Conservation (phyloP, 2,329 filamentous ascomycete species). For the Ascochyta lentis region DNA sequence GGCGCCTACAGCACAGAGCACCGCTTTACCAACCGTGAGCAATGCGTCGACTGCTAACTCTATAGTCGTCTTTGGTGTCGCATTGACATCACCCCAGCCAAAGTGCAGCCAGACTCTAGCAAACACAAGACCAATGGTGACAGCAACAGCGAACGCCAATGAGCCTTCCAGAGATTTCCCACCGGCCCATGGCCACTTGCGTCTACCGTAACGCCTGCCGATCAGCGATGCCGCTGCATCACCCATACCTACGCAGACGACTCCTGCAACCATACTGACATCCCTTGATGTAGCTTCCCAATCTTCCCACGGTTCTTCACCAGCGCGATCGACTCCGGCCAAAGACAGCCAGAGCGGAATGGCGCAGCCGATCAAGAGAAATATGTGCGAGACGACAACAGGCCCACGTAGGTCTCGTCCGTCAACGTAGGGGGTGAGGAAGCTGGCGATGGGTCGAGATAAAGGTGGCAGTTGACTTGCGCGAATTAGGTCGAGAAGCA, state of each 20-base stretch:
- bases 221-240: slow-evolving; percentile 93
- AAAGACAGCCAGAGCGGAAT: slow-evolving; percentile 92
- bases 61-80: slow-evolving; percentile 52
- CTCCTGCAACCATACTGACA: slow-evolving; percentile 87
- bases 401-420: slow-evolving; percentile 91
- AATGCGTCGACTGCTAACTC: slow-evolving; percentile 31
- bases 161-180: slow-evolving; percentile 93
- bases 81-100: slow-evolving; percentile 65
- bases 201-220: slow-evolving; percentile 81
- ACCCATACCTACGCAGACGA: slow-evolving; percentile 93
- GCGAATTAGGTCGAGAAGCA: slow-evolving; percentile 86
- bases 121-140: slow-evolving; percentile 74
- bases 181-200: slow-evolving; percentile 96
- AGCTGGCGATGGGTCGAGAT: slow-evolving; percentile 82
- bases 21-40: slow-evolving; percentile 63
- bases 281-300: slow-evolving; percentile 79
- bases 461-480: slow-evolving; percentile 91
- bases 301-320: slow-evolving; percentile 63
- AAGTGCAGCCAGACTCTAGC: slow-evolving; percentile 76
- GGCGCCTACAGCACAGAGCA: slow-evolving; percentile 74
- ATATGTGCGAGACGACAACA: slow-evolving; percentile 95
- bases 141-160: slow-evolving; percentile 80
- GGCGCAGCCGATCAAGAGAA: slow-evolving; percentile 91
- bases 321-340: slow-evolving; percentile 68
- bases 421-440: slow-evolving; percentile 92